Base-by-base conservation (phyloP, 2,329 filamentous ascomycete species). In the Fusarium torreyae region DNA sequence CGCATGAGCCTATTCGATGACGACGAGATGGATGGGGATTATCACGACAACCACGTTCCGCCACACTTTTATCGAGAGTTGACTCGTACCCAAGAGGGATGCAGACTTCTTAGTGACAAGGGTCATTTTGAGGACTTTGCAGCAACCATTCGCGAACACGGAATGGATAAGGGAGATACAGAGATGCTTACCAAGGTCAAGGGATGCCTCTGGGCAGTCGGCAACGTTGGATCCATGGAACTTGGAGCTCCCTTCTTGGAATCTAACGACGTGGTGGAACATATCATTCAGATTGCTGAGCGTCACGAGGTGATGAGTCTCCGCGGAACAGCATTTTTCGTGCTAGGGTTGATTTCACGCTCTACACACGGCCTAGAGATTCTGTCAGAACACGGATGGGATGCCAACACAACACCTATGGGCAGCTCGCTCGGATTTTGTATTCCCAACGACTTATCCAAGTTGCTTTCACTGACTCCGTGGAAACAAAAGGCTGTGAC, bases 171-270 rank as follows among this genome's bases (percentile, higher is more conserved):
- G 42, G 92, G 97, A 70, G 96, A 99, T 74, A 78, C 87, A 1
- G 96, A 99, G 79, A 87, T 91, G 24, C 90, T 98, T 44, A 89
- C 94, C 61, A 98, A 98, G 77, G 94, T 98, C 69, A 99, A 99
- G 79, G 96, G 94, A 9, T 98, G 94, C 77, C 85, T 99, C 48
- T 99, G 96, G 96, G 96, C 96, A 0, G 94, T 99, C 1, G 96
- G 96, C 24, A 99, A 99, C 73, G 95, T 99, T 38, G 96, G 96
- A 0, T 98, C 94, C 1, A 98, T 99, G 94, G 95, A 98, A 74
- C 89, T 98, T 3, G 96, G 96, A 2, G 95, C 95, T 2, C 94
- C 94, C 0, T 99, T 99, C 78, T 85, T 99, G 5, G 96, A 98
- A 79, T 91, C 92, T 57, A 93, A 90, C 38, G 93, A 98, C 70